Conservation (phyloP, 2,329 filamentous ascomycete genomes). For the Thelonectria blattea region DNA sequence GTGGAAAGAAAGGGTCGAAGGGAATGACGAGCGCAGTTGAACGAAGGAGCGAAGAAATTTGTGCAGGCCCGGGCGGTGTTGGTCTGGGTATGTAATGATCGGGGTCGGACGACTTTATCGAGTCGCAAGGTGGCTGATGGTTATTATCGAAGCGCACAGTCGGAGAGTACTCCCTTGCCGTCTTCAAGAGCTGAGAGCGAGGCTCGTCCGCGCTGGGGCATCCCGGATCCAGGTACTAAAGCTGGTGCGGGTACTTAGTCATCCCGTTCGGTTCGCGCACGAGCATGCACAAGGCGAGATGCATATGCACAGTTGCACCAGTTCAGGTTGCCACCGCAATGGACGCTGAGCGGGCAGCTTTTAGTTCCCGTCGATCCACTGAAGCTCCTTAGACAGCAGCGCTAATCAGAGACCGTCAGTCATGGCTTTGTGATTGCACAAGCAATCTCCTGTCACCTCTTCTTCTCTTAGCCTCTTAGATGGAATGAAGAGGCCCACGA, state of each 20-base stretch:
- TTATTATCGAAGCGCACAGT: constrained; percentile 22
- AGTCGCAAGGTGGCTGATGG: constrained; percentile 24
- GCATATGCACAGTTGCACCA: constrained; percentile 7
- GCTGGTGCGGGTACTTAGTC: constrained; percentile 13
- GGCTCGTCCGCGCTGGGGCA: constrained; percentile 15
- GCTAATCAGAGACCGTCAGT: too few species aligned
- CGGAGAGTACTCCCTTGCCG: constrained; percentile 12
- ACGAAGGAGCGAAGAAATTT: not conserved
- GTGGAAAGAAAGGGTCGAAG: constrained; percentile 13
- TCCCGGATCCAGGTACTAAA: not conserved
- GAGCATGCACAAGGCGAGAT: constrained; percentile 3
- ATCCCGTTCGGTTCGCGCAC: constrained; percentile 11
- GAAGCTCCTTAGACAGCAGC: too few species aligned
- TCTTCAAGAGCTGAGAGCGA: constrained; percentile 14
- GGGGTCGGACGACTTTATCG: constrained; percentile 26
- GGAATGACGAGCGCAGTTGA: not conserved
- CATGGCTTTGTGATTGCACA: too few species aligned
- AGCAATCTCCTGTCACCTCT: not conserved
- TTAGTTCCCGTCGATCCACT: too few species aligned
- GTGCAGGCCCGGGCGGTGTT: too few species aligned
- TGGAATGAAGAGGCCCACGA: not conserved
- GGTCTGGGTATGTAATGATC: constrained; percentile 21
- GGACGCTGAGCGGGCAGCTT: too few species aligned
- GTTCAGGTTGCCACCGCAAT: not conserved
- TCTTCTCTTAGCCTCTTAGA: not conserved